These are phyloP conservation scores for Geotrichum restrictum DNA, from an alignment of 1,139 yeast species.

Conservation along the genomic window DNA sequence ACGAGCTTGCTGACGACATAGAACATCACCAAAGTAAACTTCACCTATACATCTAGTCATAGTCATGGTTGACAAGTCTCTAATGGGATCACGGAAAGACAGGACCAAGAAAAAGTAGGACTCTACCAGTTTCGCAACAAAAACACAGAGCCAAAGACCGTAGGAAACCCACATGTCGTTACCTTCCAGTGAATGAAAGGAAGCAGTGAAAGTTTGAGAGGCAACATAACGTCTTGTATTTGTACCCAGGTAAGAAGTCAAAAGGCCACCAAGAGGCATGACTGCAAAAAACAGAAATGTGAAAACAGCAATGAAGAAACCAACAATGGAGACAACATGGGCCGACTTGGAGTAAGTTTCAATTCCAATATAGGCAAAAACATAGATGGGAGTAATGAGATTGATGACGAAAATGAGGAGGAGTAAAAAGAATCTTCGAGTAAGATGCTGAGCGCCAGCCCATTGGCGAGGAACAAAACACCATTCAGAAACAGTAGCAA, in stretches of 20 bases:
- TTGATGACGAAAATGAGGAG: constrained; percentile 63
- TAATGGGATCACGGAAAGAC: constrained; percentile 90
- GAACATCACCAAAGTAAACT: constrained; percentile 68
- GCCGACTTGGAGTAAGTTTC: constrained; percentile 69
- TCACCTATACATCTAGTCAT: constrained; percentile 82
- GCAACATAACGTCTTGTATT: constrained; percentile 87
- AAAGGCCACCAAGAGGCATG: constrained; percentile 96
- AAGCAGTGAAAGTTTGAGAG: constrained; percentile 94
- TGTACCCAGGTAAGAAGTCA: constrained; percentile 81
- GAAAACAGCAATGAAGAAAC: constrained; percentile 81
- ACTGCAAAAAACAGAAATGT: constrained; percentile 82
- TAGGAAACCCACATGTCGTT: constrained; percentile 96
- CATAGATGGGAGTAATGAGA: constrained; percentile 81
- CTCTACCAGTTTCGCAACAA: constrained; percentile 81
- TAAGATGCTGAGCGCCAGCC: constrained; percentile 98
- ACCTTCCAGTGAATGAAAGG: constrained; percentile 74
- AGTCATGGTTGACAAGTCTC: constrained; percentile 58
- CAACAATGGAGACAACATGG: constrained; percentile 75
- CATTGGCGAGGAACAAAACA: constrained; percentile 94
- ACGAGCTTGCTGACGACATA: constrained; percentile 83
- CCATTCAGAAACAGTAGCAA: constrained; percentile 93
- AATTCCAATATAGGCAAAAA: constrained; percentile 69
- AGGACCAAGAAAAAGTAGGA: constrained; percentile 90
- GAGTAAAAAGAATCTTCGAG: constrained; percentile 80
- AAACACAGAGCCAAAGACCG: constrained; percentile 82